Base-by-base conservation (phyloP, 2,329 filamentous ascomycete genomes). In the Lasiodiplodia sp. region DNA sequence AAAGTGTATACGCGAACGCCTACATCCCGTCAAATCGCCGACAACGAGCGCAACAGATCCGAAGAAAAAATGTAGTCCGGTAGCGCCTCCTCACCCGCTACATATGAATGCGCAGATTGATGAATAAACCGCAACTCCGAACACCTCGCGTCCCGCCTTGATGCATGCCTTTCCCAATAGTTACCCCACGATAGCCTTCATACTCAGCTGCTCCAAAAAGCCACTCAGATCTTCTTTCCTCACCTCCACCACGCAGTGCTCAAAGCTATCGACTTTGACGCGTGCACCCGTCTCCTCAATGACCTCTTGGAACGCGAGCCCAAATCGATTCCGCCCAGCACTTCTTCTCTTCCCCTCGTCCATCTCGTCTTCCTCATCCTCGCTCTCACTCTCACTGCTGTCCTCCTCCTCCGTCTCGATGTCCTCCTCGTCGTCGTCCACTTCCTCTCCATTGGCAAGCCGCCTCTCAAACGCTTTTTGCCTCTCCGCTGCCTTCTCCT, bases 231-330 rank as follows among this genome's bases (percentile, higher is more conserved):
- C 96, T 77, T 98, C 96, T 83, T 97, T 97, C 81, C 91, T 91
- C n/a, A 99, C 95, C 79, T 99, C 96, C 57, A 98, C 94, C 8
- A 98, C 96, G 75, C 93, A 97, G 79, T 97, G 93, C 81, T 99
- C 96, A 76, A 99, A 99, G 79, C 92, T 96, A 80, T 99, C 96
- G 77, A 97, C 96, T 70, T 94, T 86, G 23, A 98, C 94, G 18
- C 94, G 84, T 0, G 95, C 93, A 69, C 91, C 96, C 18, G 95
- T 98, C 83, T 97, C 93, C 64, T 91, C 88, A 2, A 97, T 92
- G 0, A 98, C 96, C 76, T 97, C 94, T 78, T 97, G 94, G 79
- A 99, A 99, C 3, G 96, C 95, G 74, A 91, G 94, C 8, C 96
- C 96, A 76, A 99, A 99, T 62, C 92, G 89, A 80, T 98, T 99